Evolutionary conservation across 1,284 basidiomycete genomes (phyloP), one percentile per base, ranked within the genome.

Genomic region (Puccinia horiana): DNA sequence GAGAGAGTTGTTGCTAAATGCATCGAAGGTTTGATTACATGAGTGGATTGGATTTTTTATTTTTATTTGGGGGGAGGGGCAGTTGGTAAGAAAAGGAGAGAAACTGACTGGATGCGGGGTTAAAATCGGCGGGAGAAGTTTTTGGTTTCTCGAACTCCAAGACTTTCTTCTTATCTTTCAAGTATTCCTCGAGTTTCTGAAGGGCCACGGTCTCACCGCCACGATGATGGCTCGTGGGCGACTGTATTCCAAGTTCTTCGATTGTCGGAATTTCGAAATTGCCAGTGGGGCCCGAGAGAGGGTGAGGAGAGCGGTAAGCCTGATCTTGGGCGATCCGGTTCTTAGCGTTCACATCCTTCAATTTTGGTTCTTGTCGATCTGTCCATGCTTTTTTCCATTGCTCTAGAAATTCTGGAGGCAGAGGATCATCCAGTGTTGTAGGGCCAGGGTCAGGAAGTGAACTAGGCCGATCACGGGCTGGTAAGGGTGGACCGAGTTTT

Each of bases 121-220:
- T 88, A 73, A 88, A 86, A 11, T 86, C 86, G 11, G 88, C 88
- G 8, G 88, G 88, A 18, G 86, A 86, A 0, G 89, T 89, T 81
- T 88, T 86, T 11, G 89, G 88, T 85, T 90, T 90, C 37, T 88
- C 88, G 85, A 90, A 90, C 23, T 86, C 87, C 8, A 88, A 88
- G 18, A 89, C 87, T 80, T 87, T 86, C 32, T 85, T 84, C 37
- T 84, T 84, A 81, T 89, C 86, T 32, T 86, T 85, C 83, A 88
- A 87, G 84, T 89, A 89, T 23, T 84, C 85, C 20, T 84, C 85
- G 44, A 89, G 87, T 32, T 88, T 85, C 65, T 85, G 83, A 58
- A 89, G 85, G 3, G 88, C 90, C 83, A 88, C 86, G 29, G 85
- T 86, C 83, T 90, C 89, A 8, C 90, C 90, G 54, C 89, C 90